These are phyloP conservation scores for Cercospora brassicicola DNA, from an alignment of 2,329 filamentous ascomycete species.

Conservation along the genomic window DNA sequence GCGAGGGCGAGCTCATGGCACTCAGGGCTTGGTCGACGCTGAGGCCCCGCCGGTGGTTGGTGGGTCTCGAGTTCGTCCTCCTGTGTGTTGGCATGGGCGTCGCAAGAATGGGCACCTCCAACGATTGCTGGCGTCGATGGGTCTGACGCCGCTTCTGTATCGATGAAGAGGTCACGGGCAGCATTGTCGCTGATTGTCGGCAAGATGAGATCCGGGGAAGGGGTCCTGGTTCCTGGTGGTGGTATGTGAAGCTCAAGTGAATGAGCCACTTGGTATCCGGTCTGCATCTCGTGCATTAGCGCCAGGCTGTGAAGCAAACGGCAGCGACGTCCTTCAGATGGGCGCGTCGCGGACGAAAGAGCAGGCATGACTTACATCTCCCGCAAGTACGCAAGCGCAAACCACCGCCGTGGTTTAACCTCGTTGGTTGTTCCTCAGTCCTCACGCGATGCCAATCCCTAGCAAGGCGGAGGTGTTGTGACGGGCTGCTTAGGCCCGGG, in stretches of 20 bases:
- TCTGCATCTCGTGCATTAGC: conserved; percentile 10
- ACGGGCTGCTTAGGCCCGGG: conserved; percentile 4
- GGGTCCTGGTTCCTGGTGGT: conserved; percentile 11
- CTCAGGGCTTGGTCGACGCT: conserved; percentile 68
- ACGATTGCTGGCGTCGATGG: conserved; percentile 86
- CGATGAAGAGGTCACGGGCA: conserved; percentile 69
- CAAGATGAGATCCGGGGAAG: conserved; percentile 14
- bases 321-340: neutral
- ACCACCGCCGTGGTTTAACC: conserved; percentile 15
- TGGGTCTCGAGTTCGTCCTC: conserved; percentile 43
- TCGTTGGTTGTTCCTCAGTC: conserved; percentile 8
- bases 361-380: conserved; percentile 9
- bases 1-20: conserved; percentile 28
- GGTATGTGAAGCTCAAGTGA: conserved; percentile 13
- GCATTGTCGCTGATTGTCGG: conserved; percentile 54
- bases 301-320: neutral
- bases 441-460: conserved; percentile 14
- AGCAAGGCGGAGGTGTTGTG: conserved; percentile 11
- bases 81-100: conserved; percentile 59
- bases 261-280: conserved; percentile 9
- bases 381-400: conserved; percentile 15
- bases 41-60: conserved; percentile 73
- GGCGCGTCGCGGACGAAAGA: neutral
- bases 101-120: conserved; percentile 71
- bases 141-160: conserved; percentile 72